Conservation (phyloP, 345 rosid genomes). For the Microthlaspi erraticum region DNA sequence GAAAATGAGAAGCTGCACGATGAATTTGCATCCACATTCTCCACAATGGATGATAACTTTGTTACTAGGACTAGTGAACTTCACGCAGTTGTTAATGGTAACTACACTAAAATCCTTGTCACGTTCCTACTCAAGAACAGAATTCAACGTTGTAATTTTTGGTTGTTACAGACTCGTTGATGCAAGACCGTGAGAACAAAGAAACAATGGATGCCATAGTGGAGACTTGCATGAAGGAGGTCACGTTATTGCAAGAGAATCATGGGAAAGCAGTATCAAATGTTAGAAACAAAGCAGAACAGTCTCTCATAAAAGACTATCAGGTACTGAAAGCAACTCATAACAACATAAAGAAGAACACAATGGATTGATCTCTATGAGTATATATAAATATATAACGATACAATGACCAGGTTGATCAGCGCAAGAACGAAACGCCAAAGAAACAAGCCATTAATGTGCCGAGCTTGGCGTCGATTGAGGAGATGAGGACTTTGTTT, state of each 20-base stretch:
- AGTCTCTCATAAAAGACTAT: constrained; percentile 72
- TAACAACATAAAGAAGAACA: neutral
- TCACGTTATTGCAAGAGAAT: constrained; percentile 57
- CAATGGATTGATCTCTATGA: constrained; percentile 8
- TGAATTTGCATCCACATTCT: constrained; percentile 55
- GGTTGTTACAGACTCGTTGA: constrained; percentile 60
- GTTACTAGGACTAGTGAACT: constrained; percentile 51
- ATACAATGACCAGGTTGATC: constrained; percentile 59
- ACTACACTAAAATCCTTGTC: constrained; percentile 1
- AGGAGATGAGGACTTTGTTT: constrained; percentile 58
- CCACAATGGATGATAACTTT: constrained; percentile 54
- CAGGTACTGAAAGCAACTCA: constrained; percentile 56
- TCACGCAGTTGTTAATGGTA: constrained; percentile 62
- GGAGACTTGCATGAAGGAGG: constrained; percentile 57
- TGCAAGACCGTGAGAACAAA: constrained; percentile 59
- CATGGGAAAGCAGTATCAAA: constrained; percentile 60
- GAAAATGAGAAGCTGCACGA: constrained; percentile 48
- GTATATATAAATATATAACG: neutral
- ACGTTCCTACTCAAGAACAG: neutral
- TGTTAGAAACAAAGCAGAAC: constrained; percentile 69
- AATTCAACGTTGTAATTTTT: neutral
- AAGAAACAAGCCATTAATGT: constrained; percentile 59
- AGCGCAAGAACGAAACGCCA: constrained; percentile 52
- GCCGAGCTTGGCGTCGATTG: constrained; percentile 74
- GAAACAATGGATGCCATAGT: constrained; percentile 61